phyloP scores from a whole-genome alignment of 2,329 filamentous ascomycete genomes.

The Verticillium longisporum region DNA sequence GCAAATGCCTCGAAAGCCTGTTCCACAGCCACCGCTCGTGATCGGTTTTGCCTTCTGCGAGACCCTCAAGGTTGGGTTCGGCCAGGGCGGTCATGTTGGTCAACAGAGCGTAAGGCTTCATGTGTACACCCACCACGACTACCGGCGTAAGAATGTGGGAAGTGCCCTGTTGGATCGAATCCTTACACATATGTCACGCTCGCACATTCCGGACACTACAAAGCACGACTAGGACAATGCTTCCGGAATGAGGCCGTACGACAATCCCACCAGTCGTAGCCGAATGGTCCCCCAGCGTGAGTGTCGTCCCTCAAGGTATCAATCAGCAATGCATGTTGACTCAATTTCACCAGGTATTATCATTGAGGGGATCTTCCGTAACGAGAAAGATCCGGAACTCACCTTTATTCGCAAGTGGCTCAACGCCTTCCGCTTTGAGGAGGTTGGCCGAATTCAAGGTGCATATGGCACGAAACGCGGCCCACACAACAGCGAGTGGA shows the following conservation, averaged over 20 bases:
- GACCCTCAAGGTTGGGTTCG: constrained; percentile 40
- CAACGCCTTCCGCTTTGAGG: constrained; percentile 5
- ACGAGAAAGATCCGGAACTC: not conserved
- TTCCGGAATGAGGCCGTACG: not conserved
- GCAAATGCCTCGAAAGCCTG: not conserved
- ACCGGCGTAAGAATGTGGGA: constrained; percentile 55
- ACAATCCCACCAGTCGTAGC: constrained; percentile 1
- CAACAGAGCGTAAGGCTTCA: constrained; percentile 53
- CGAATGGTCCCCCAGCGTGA: constrained; percentile 1
- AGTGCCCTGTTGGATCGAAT: constrained; percentile 64
- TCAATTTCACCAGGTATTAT: constrained; percentile 2
- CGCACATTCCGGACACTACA: constrained; percentile 24
- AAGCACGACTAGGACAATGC: constrained; percentile 25
- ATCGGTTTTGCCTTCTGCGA: constrained; percentile 60
- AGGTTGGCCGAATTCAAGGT: constrained; percentile 4
- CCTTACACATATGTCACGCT: constrained; percentile 25
- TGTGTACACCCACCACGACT: constrained; percentile 53
- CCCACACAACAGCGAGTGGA: constrained; percentile 15
- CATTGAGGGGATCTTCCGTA: constrained; percentile 4
- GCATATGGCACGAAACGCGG: constrained; percentile 11
- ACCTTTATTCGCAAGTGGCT: constrained; percentile 6
- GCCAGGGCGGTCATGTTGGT: constrained; percentile 31
- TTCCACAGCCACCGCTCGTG: constrained; percentile 26
- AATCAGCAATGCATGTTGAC: not conserved
- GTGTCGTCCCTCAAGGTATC: constrained; percentile 1